Base-by-base conservation (phyloP, 306 rosid genomes). In the Neltuma alba region DNA sequence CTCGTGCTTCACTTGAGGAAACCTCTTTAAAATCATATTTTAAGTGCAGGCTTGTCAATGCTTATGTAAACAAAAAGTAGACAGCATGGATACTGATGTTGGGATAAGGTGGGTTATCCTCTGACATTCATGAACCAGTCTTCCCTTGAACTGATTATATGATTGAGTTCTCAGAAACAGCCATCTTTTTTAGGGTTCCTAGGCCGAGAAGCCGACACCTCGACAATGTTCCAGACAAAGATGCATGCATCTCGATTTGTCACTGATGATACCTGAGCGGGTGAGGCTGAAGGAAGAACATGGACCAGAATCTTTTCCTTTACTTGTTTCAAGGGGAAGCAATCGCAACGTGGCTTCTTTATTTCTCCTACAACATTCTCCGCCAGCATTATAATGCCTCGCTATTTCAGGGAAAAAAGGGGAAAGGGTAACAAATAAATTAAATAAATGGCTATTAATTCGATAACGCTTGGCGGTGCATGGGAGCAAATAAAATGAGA, bases 51-150 rank as follows among this genome's bases (percentile, higher is more conserved):
- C 74, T 85, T 88, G 92, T 85, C 90, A 85, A 80, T 89, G 75
- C 85, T 84, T 83, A 30, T 85, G 84, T 76, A 30, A 76, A 89
- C 89, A 89, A 72, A 82, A 62, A 83, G 85, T 76, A 81, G 94
- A 89, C 95, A 89, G 36, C 65, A 68, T 78, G 77, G 93, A 94
- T 92, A 84, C 70, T 48, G 44, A 85, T 90, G 92, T 88, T 91
- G 97, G 94, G 87, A 88, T 85, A 79, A 80, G 81, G 78, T 78
- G 71, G 83, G 85, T 86, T 83, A 80, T 70, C 33, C 85, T 87
- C 88, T 81, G 91, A 89, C 90, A 89, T 91, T 90, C 94, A 94
- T 86, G 96, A 94, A 88, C 94, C 89, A 6, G 72, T 11, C 54
- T 79, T 84, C 1, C 79, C 76, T 63, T 71, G 18, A 38, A 40